Evolutionary conservation across 441 rosid genomes (phyloP).

Genomic region (Metrosideros polymorpha): DNA sequence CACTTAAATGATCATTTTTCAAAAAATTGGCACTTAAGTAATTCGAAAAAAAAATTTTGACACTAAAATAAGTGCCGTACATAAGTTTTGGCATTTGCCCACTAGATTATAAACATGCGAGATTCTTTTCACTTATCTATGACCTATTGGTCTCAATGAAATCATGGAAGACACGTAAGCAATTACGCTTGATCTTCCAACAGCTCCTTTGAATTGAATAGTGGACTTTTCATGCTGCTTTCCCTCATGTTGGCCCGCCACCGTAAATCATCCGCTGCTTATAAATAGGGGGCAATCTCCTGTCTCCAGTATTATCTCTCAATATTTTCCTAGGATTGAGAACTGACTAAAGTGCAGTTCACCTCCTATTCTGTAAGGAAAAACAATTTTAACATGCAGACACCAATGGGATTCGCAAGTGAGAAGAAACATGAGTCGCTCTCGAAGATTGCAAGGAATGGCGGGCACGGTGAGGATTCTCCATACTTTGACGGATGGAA

Average conservation of each 20-base stretch:
- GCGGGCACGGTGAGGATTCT: constrained; percentile 45
- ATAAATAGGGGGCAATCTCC: background rate
- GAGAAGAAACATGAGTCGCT: constrained; percentile 7
- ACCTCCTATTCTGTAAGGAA: background rate
- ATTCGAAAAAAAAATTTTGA: too few species aligned
- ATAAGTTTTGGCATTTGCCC: too few species aligned
- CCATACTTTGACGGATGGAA: constrained; percentile 60
- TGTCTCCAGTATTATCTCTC: rapidly evolving
- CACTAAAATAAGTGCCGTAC: too few species aligned
- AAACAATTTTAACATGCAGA: background rate
- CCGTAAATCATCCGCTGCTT: background rate
- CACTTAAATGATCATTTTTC: too few species aligned
- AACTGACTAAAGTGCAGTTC: background rate
- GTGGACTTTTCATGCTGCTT: background rate
- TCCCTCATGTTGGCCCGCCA: background rate
- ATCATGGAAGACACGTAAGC: background rate
- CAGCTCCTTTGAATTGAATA: background rate
- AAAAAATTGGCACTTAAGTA: too few species aligned
- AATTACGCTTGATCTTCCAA: background rate
- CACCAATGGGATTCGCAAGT: constrained; percentile 2
- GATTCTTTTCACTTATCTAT: background rate
- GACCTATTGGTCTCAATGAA: background rate
- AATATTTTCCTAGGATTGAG: background rate
- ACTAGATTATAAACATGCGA: too few species aligned
- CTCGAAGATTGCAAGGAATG: constrained; percentile 30